Evolutionary conservation across 306 rosid species (phyloP).

Genomic region (Trifolium dubium): DNA sequence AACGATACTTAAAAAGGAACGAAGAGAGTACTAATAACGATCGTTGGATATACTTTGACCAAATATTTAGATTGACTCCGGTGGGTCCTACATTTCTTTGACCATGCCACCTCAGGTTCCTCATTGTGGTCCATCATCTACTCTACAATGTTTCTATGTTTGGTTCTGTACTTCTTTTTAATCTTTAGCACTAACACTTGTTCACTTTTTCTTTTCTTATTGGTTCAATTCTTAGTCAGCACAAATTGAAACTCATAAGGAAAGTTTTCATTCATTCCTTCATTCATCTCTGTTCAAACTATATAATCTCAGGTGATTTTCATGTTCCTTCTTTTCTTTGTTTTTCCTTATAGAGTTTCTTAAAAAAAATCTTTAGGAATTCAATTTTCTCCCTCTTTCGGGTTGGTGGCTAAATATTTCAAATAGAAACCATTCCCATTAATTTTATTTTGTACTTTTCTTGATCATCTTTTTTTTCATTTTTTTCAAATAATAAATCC

Average conservation of each 20-base stretch:
- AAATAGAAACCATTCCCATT: neutral
- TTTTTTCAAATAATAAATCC: neutral
- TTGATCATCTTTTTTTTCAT: neutral
- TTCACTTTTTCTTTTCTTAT: neutral
- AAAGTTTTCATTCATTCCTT: neutral
- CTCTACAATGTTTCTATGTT: neutral
- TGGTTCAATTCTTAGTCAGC: constrained; percentile 16
- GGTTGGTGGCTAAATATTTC: neutral
- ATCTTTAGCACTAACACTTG: neutral
- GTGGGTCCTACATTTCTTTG: neutral
- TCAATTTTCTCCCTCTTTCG: neutral
- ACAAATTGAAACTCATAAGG: neutral
- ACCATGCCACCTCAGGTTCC: constrained; percentile 33
- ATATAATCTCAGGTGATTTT: constrained; percentile 32
- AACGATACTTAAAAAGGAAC: too few species aligned
- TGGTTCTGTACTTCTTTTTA: constrained; percentile 1
- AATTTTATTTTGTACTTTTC: neutral
- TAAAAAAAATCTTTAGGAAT: neutral
- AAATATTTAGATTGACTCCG: neutral
- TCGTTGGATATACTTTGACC: neutral
- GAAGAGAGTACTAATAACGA: neutral
- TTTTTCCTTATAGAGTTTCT: neutral
- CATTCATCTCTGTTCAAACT: constrained; percentile 7
- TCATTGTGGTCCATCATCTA: constrained; percentile 27
- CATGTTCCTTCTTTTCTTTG: neutral